phyloP scores from a whole-genome alignment of 495 filamentous ascomycete species.

The Parathielavia hyrcaniae region DNA sequence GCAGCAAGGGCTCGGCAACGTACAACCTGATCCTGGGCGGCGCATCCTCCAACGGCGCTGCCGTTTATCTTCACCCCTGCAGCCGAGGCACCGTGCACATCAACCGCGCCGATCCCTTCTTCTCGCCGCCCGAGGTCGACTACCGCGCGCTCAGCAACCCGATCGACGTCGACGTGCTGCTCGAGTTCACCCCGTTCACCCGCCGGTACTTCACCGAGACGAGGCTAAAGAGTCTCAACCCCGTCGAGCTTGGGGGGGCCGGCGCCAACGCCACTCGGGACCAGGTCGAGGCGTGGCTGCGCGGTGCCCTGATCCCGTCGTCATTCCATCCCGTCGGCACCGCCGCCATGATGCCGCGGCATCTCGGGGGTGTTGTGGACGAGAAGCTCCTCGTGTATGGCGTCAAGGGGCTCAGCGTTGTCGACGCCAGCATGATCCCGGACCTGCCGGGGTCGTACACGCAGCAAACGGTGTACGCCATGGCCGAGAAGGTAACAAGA shows the following conservation, averaged over 20 bases:
- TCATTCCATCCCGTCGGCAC: conserved; percentile 38
- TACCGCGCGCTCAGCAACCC: conserved; percentile 44
- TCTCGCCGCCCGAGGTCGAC: conserved; percentile 38
- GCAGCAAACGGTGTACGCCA: conserved; percentile 37
- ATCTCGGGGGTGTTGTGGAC: conserved; percentile 47
- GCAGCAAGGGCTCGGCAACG: conserved; percentile 34
- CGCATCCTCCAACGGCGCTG: conserved; percentile 21
- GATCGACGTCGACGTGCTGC: conserved; percentile 38
- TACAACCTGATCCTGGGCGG: conserved; percentile 37
- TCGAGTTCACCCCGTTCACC: conserved; percentile 39
- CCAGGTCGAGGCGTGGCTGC: conserved; percentile 28
- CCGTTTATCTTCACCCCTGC: conserved; percentile 38
- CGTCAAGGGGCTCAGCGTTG: conserved; percentile 33
- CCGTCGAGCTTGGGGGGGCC: conserved; percentile 27
- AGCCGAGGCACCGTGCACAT: conserved; percentile 42
- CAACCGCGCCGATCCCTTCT: conserved; percentile 35
- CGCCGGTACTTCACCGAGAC: conserved; percentile 33
- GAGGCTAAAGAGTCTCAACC: conserved; percentile 17
- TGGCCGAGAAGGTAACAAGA: conserved; percentile 37
- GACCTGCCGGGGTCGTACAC: conserved; percentile 35
- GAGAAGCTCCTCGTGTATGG: conserved; percentile 39
- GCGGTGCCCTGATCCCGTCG: conserved; percentile 8
- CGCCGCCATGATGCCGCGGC: conserved; percentile 43
- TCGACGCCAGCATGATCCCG: conserved; percentile 41
- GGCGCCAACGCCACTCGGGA: conserved; percentile 26